Evolutionary conservation across 495 filamentous ascomycete genomes (phyloP).

Genomic region (Tuber aestivum): DNA sequence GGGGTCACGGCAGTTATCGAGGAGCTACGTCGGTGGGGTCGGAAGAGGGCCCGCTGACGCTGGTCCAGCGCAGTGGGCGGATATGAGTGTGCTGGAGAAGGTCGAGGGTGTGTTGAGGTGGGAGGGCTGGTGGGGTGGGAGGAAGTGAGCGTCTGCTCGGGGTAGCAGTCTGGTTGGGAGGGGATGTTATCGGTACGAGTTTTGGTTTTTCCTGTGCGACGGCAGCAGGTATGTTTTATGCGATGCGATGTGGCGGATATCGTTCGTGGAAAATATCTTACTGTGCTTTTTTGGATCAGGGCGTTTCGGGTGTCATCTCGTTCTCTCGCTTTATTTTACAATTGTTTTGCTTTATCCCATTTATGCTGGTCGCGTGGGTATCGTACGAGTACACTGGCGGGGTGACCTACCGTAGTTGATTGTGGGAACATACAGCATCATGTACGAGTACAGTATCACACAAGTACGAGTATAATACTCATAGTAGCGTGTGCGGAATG

Average conservation of each 20-base stretch:
- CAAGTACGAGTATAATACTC: too few species aligned
- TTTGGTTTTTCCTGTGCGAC: not conserved
- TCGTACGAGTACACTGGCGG: too few species aligned
- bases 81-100: not conserved
- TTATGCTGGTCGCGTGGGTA: not conserved
- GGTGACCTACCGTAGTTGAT: too few species aligned
- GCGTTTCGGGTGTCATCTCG: not conserved
- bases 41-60: not conserved
- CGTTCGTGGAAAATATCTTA: not conserved
- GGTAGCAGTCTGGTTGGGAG: not conserved
- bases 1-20: not conserved
- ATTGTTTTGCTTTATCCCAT: not conserved
- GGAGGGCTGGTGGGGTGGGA: conserved; percentile 5
- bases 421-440: not conserved
- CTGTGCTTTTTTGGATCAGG: not conserved
- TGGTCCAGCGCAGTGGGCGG: not conserved
- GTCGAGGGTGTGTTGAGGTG: conserved; percentile 1
- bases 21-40: not conserved
- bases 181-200: not conserved
- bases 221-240: not conserved
- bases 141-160: not conserved
- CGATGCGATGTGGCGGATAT: not conserved
- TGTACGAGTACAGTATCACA: too few species aligned
- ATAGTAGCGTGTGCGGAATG: not conserved
- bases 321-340: not conserved